A percentile compares a stretch with the other conserved stretches of the same genome.
Conservation (phyloP, 2,329 filamentous ascomycete species). For the Nigrospora sphaerica region DNA sequence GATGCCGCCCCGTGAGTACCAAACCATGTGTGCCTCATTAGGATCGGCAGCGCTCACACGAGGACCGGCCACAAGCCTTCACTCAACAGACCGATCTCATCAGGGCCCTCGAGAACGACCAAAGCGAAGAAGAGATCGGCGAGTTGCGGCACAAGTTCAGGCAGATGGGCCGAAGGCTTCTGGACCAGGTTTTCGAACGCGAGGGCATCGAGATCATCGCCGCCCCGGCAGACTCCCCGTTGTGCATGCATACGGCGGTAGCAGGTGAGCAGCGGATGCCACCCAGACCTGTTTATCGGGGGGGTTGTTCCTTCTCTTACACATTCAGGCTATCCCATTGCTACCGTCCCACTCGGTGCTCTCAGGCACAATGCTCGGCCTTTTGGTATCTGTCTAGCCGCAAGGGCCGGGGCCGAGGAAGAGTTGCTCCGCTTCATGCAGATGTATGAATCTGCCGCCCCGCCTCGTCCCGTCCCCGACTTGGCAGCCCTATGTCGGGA, state of each 20-base stretch:
- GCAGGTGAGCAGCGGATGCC: not conserved
- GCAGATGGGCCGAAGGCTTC: not conserved
- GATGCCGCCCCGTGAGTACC: conserved; percentile 1
- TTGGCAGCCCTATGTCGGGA: not conserved
- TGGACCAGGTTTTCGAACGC: not conserved
- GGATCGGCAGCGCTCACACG: too few relatives aligned
- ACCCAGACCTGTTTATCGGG: not conserved
- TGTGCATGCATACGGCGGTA: conserved; percentile 1
- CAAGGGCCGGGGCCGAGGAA: not conserved
- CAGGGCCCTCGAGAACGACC: not conserved
- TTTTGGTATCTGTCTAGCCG: not conserved
- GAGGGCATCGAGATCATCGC: conserved; percentile 1
- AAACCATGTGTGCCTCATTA: too few relatives aligned
- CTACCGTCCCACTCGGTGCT: not conserved
- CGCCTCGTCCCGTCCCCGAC: not conserved
- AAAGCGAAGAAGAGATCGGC: not conserved
- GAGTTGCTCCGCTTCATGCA: not conserved
- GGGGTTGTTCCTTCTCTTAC: not conserved
- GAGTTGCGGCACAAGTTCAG: not conserved
- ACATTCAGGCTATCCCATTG: not conserved
- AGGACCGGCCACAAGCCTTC: not conserved
- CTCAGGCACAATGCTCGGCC: not conserved
- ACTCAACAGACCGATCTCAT: conserved; percentile 1
- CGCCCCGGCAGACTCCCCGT: not conserved
- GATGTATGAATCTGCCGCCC: not conserved